Base-by-base conservation (phyloP, 768 basidiomycete genomes). In the Cubamyces sp. region DNA sequence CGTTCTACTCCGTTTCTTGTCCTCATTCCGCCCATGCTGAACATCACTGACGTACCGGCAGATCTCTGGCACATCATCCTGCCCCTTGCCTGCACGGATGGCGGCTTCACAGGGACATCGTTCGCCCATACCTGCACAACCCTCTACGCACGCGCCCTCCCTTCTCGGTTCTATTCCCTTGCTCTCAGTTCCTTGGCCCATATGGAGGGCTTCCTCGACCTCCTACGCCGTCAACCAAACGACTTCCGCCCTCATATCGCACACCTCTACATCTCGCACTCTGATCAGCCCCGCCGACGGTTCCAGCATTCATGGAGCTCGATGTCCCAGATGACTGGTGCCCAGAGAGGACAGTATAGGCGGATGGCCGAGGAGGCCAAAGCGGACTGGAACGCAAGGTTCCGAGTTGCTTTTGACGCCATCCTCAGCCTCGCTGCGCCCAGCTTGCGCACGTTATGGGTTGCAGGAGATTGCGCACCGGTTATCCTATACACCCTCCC, bases 81-180 rank as follows among this genome's bases (percentile, higher is more conserved):
- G n/a, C 15, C 21, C 19, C 30, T 25, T 14, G 51, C 51, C 12
- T 53, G 51, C 37, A 40, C 34, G 6, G 58, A 60, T 16, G 58
- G 58, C 15, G 58, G 58, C 23, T 53, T 23, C n/a, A 60, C 58
- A 6, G 58, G 58, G 12, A 52, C 26, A 23, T 60, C 58, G 18
- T 51, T 52, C n/a, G 58, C 58, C 6, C 58, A 52, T 50, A 46
- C 58, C n/a, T 52, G 26, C 19, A 53, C 21, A 19, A 52, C 53
- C 50, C 43, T 60, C 40, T 42, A 52, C 34, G 21, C 41, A 6
- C 50, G 45, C 23, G 52, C 58, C 5, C 50, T 60, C 30, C 46
- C 50, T 11, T 7, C 25, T 11, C 58, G 58, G 19, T 60, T 60
- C 50, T 42, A 53, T 16, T 52, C 58, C 8, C 18, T 60, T 18